Conservation (phyloP, 1,139 yeast genomes). For the Candida sanyaensis region DNA sequence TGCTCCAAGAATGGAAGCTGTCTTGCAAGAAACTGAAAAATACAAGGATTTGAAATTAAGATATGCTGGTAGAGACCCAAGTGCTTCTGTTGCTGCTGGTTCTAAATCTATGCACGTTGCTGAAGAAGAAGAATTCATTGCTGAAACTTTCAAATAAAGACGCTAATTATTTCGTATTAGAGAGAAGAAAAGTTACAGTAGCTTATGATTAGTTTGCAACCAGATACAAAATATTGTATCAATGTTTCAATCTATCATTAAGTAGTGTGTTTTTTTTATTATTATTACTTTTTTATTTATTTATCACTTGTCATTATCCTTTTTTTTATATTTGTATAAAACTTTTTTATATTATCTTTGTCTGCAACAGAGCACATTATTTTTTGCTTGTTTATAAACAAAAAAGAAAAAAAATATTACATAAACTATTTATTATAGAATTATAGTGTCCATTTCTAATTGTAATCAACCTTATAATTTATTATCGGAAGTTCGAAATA, state of each 20-base stretch:
- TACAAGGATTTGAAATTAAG: constrained; percentile 63
- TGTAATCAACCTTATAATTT: constrained; percentile 9
- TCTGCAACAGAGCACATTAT: neutral
- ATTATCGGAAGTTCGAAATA: constrained; percentile 1
- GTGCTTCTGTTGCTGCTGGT: constrained; percentile 99
- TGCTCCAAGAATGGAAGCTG: constrained; percentile 78
- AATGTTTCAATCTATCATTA: neutral
- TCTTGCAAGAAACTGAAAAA: constrained; percentile 70
- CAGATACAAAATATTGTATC: too few relatives aligned
- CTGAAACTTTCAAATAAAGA: constrained; percentile 61
- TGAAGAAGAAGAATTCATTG: constrained; percentile 87
- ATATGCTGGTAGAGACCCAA: constrained; percentile 97
- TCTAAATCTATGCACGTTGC: constrained; percentile 82
- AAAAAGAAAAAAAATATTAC: neutral
- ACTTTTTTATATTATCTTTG: neutral
- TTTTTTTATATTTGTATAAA: neutral
- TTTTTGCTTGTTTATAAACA: neutral
- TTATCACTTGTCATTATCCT: neutral
- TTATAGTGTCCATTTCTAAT: constrained; percentile 7
- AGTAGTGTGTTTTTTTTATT: neutral
- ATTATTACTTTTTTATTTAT: neutral
- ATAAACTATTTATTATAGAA: constrained; percentile 9
- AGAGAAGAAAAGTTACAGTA: too few relatives aligned
- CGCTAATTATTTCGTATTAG: neutral
- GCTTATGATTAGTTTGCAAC: too few relatives aligned